Percentiles rank a stretch among this genome's conserved stretches.
phyloP scores from a whole-genome alignment of 495 filamentous ascomycete species.

The Aspergillus biplanus region DNA sequence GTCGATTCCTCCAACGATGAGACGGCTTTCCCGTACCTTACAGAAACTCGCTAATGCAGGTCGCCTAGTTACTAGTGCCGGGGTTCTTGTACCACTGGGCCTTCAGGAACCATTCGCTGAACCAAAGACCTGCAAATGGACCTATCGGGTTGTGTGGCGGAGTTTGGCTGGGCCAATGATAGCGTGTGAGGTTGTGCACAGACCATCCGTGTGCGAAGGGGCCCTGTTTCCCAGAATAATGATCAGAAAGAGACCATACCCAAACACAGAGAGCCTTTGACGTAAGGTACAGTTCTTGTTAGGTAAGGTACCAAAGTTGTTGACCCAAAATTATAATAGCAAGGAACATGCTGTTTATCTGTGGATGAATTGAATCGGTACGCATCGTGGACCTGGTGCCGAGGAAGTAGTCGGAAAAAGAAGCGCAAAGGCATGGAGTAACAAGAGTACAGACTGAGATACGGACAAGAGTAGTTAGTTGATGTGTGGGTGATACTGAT shows the following conservation, averaged over 20 bases:
- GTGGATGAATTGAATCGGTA: too few relatives aligned
- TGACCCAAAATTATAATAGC: too few relatives aligned
- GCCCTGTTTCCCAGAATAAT: background rate
- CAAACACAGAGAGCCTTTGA: background rate
- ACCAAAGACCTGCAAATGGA: conserved; percentile 6
- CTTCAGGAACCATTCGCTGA: conserved; percentile 5
- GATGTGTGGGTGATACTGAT: background rate
- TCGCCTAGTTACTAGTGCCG: background rate
- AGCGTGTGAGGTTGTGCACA: conserved; percentile 13
- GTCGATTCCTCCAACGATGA: background rate
- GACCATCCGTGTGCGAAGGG: conserved; percentile 17
- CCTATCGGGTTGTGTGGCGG: conserved; percentile 17
- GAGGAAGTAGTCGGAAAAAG: background rate
- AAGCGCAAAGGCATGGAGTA: background rate
- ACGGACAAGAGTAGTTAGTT: background rate
- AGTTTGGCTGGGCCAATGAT: conserved; percentile 19
- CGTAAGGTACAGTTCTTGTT: background rate
- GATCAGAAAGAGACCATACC: background rate
- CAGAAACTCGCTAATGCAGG: conserved; percentile 5
- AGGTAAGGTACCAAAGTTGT: background rate
- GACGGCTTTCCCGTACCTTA: conserved; percentile 2
- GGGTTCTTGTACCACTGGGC: background rate
- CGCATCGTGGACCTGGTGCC: background rate
- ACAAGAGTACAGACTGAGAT: too few relatives aligned
- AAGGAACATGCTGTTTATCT: too few relatives aligned